Conservation (phyloP, 2,329 filamentous ascomycete species). For the Pestalotiopsis sp. region DNA sequence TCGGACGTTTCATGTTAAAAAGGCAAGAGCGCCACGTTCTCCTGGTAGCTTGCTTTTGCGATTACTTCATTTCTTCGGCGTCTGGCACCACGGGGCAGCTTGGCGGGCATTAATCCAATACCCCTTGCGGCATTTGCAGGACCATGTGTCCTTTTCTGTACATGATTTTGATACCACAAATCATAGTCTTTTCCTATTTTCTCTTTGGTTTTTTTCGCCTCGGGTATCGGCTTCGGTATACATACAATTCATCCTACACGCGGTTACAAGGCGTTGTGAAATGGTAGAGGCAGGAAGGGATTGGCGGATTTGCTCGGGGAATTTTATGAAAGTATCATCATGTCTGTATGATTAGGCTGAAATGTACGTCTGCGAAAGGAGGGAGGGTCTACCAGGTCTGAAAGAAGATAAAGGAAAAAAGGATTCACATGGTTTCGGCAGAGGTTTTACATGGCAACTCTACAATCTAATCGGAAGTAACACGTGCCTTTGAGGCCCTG, state of each 20-base stretch:
- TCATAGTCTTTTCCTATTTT: slow-evolving; percentile 1
- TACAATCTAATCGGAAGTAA: background rate
- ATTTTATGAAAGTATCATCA: background rate
- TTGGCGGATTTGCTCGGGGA: background rate
- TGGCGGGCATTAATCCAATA: slow-evolving; percentile 16
- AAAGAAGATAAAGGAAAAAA: background rate
- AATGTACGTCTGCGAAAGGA: background rate
- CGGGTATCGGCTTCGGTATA: background rate
- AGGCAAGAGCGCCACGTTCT: background rate
- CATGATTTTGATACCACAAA: slow-evolving; percentile 22
- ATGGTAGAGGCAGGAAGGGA: background rate
- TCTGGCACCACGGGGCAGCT: slow-evolving; percentile 18
- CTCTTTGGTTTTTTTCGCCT: background rate
- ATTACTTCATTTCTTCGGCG: slow-evolving; percentile 19
- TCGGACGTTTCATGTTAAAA: background rate
- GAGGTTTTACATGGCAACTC: background rate
- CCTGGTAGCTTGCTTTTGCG: background rate
- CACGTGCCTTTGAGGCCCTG: background rate
- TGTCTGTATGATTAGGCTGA: background rate
- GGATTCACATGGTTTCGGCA: background rate
- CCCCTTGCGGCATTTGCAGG: slow-evolving; percentile 25
- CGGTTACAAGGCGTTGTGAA: background rate
- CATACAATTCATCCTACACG: background rate
- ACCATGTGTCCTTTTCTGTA: slow-evolving; percentile 20
- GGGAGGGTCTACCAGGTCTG: background rate